These are phyloP conservation scores for Scolecobasidium constrictum DNA, from an alignment of 2,329 filamentous ascomycete species.

Conservation along the genomic window DNA sequence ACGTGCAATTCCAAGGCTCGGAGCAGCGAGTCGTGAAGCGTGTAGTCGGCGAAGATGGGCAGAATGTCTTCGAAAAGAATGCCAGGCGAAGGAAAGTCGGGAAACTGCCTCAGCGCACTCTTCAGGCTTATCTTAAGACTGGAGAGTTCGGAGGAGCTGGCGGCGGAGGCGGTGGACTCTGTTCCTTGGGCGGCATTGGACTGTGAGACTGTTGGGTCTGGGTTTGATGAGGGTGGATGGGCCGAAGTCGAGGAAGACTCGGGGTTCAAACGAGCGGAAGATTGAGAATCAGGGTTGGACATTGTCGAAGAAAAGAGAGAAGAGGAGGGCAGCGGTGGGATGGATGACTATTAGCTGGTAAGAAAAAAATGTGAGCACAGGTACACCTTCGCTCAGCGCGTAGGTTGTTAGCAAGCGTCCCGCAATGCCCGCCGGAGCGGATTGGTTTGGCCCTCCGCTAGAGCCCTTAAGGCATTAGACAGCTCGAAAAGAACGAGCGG, in stretches of 20 bases:
- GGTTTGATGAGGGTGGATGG: slow-evolving; percentile 19
- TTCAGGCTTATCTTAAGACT: slow-evolving; percentile 58
- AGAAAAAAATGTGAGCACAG: neutral
- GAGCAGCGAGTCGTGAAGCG: slow-evolving; percentile 65
- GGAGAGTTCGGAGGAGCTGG: slow-evolving; percentile 44
- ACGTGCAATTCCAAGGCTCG: slow-evolving; percentile 79
- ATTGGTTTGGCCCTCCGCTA: neutral
- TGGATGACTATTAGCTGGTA: slow-evolving; percentile 1
- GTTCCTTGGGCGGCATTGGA: slow-evolving; percentile 35
- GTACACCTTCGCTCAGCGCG: too few relatives aligned
- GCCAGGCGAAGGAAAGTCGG: slow-evolving; percentile 83
- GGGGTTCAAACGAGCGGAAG: slow-evolving; percentile 10
- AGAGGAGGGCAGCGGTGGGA: slow-evolving; percentile 1
- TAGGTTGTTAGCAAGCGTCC: neutral
- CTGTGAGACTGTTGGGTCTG: slow-evolving; percentile 19
- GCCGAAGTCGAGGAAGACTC: slow-evolving; percentile 15
- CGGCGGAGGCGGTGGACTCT: slow-evolving; percentile 36
- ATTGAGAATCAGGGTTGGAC: slow-evolving; percentile 17
- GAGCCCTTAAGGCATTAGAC: neutral
- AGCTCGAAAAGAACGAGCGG: neutral
- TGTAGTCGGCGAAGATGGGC: slow-evolving; percentile 76
- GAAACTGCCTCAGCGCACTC: slow-evolving; percentile 68
- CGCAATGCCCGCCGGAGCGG: neutral
- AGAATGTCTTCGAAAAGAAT: slow-evolving; percentile 98
- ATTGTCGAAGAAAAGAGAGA: slow-evolving; percentile 13